A percentile compares a stretch with the other conserved stretches of the same genome.
Evolutionary conservation across 2,329 filamentous ascomycete genomes (phyloP).

Genomic region (Cordyceps cicadae): DNA sequence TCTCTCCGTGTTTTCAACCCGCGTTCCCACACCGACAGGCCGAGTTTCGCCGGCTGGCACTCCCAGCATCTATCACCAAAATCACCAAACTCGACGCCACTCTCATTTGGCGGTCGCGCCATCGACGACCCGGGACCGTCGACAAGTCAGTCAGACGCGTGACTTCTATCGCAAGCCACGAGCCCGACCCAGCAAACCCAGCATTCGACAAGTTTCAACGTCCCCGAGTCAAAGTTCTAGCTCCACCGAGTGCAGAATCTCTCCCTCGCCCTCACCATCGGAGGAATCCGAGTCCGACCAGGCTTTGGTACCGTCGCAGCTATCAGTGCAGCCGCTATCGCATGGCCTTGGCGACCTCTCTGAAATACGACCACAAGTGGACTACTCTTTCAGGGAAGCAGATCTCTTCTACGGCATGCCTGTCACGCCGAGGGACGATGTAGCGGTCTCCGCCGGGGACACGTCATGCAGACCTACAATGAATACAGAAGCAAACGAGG

Average conservation of each 20-base stretch:
- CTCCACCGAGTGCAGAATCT: neutral
- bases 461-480: neutral
- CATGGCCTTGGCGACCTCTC: neutral
- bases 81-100: neutral
- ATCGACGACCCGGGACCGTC: neutral
- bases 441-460: neutral
- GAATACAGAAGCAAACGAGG: neutral
- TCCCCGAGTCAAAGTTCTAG: neutral
- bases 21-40: neutral
- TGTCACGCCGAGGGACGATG: neutral
- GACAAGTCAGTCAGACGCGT: neutral
- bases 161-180: slow-evolving; percentile 3
- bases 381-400: slow-evolving; percentile 4
- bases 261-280: neutral
- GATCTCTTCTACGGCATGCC: slow-evolving; percentile 6
- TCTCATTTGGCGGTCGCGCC: neutral
- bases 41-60: neutral
- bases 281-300: neutral
- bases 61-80: neutral
- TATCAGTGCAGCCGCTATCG: neutral
- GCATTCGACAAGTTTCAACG: neutral
- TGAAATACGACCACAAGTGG: neutral
- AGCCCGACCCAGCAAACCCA: neutral
- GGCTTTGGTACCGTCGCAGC: neutral
- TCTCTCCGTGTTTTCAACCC: neutral